A percentile compares a stretch with the other conserved stretches of the same genome.
phyloP scores from a whole-genome alignment of 805 yeast species.

The Metschnikowia colocasiae region DNA sequence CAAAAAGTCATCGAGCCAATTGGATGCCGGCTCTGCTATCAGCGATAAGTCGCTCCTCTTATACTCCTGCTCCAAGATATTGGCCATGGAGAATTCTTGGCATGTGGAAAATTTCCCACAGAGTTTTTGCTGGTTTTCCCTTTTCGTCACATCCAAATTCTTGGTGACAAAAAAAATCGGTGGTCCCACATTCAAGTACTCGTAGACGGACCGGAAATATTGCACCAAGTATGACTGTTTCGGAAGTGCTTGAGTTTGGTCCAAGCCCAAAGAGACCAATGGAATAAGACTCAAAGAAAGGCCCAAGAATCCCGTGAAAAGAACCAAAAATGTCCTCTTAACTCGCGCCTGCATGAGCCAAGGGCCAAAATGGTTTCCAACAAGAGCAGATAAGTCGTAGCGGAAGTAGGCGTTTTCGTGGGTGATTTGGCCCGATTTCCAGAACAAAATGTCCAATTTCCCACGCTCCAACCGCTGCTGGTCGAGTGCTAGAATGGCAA shows the following conservation, averaged over 20 bases:
- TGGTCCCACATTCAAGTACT: slow-evolving; percentile 80
- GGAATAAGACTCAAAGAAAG: slow-evolving; percentile 70
- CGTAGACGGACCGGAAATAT: slow-evolving; percentile 74
- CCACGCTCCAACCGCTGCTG: slow-evolving; percentile 57
- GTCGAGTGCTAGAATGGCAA: slow-evolving; percentile 67
- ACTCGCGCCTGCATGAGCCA: slow-evolving; percentile 47
- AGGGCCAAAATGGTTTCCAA: slow-evolving; percentile 56
- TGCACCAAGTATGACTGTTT: slow-evolving; percentile 73
- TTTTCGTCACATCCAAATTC: slow-evolving; percentile 57
- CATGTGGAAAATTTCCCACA: slow-evolving; percentile 91
- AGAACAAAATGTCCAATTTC: slow-evolving; percentile 61
- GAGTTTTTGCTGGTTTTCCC: slow-evolving; percentile 62
- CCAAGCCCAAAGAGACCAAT: slow-evolving; percentile 69
- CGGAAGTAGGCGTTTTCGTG: slow-evolving; percentile 13
- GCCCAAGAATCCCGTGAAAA: slow-evolving; percentile 63
- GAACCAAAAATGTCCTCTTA: slow-evolving; percentile 45
- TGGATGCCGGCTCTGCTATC: slow-evolving; percentile 77
- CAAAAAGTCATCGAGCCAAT: slow-evolving; percentile 91
- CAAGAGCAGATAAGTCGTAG: slow-evolving; percentile 29
- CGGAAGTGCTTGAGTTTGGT: slow-evolving; percentile 87
- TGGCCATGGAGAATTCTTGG: slow-evolving; percentile 70
- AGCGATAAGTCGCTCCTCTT: slow-evolving; percentile 61
- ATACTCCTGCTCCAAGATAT: slow-evolving; percentile 80
- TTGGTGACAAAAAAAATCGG: slow-evolving; percentile 85
- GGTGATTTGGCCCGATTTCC: slow-evolving; percentile 20